Percentiles rank a stretch among this genome's conserved stretches.
These are phyloP conservation scores for Aspergillus bridgeri DNA, from an alignment of 495 filamentous ascomycete species.

Conservation along the genomic window DNA sequence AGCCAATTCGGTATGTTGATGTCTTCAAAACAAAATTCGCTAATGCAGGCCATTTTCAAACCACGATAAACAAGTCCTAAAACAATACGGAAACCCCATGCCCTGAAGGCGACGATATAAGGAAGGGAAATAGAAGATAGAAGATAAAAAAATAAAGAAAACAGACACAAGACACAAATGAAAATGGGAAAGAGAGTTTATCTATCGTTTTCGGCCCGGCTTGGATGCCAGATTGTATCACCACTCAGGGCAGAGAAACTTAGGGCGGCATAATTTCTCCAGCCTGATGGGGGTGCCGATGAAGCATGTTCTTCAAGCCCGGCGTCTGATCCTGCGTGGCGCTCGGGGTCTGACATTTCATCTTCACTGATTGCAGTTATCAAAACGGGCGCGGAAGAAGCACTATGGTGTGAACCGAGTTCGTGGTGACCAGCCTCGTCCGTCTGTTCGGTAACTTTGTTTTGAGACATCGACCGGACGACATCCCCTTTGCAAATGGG, in stretches of 20 bases:
- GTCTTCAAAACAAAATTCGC: slow-evolving; percentile 28
- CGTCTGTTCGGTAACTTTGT: slow-evolving; percentile 45
- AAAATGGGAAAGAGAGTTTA: slow-evolving; percentile 22
- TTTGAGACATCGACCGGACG: slow-evolving; percentile 58
- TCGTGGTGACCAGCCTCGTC: slow-evolving; percentile 21
- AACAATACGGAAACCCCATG: slow-evolving; percentile 6
- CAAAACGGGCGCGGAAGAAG: slow-evolving; percentile 47
- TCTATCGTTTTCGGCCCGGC: slow-evolving; percentile 41
- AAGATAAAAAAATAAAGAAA: slow-evolving; percentile 7
- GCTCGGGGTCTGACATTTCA: slow-evolving; percentile 36
- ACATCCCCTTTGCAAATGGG: slow-evolving; percentile 98
- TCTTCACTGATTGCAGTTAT: slow-evolving; percentile 35
- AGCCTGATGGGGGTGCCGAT: slow-evolving; percentile 37
- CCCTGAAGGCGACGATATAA: slow-evolving; percentile 10
- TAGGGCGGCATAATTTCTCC: slow-evolving; percentile 42
- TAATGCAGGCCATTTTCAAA: slow-evolving; percentile 35
- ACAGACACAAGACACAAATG: slow-evolving; percentile 15
- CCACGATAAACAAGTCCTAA: slow-evolving; percentile 20
- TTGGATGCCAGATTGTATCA: slow-evolving; percentile 50
- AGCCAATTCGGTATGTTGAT: slow-evolving; percentile 25
- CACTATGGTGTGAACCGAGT: slow-evolving; percentile 24
- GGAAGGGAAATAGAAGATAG: slow-evolving; percentile 10
- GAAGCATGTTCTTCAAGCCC: slow-evolving; percentile 37
- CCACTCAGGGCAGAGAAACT: slow-evolving; percentile 51
- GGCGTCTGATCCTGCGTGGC: slow-evolving; percentile 33